Base-by-base conservation (phyloP, 768 basidiomycete genomes). In the Panaeolus cyanescens region DNA sequence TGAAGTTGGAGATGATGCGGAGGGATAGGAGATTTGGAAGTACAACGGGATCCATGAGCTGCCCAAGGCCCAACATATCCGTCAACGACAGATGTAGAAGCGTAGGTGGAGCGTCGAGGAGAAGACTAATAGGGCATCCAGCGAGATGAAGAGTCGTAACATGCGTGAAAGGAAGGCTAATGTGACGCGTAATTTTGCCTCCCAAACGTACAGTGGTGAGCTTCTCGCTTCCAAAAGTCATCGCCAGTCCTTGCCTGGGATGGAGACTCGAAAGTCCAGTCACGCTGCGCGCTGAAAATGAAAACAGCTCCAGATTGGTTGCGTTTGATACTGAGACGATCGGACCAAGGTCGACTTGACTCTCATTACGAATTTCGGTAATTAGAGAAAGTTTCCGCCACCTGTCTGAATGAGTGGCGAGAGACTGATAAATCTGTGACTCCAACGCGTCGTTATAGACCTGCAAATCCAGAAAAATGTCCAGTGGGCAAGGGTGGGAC, bases 91-190 rank as follows among this genome's bases (percentile, higher is more conserved):
- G 45, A 13, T 50, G 45, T 50, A 25, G 45, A 20, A 50, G 45
- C 15, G 45, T 50, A 7, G 5, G 13, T 28, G 45, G 45, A 13
- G 45, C 45, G 13, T 25, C 45, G 1, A 25, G 45, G 6, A 50
- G 45, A 15, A 50, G 13, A 13, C 8, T 50, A 9, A 50, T 28
- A 6, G 45, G 45, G n/a, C 45, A 50, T 0, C 25, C 45, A 0
- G 30, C 45, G 20, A 83, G 66, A 59, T 82, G 78, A n/a, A 83
- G 72, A 13, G 77, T 81, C 6, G 73, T 73, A 20, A 80, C 69
- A 5, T 65, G 60, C 8, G 60, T 60, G 13, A 75, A 66, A 0
- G 80, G 77, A 8, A 81, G 82, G 25, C 74, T 73, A 17, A 81
- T 67, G 25, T 70, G 72, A 7, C 80, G 79, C 17, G 80, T 64